These are phyloP conservation scores for Cicer cuneatum DNA, from an alignment of 306 rosid species.

Conservation along the genomic window DNA sequence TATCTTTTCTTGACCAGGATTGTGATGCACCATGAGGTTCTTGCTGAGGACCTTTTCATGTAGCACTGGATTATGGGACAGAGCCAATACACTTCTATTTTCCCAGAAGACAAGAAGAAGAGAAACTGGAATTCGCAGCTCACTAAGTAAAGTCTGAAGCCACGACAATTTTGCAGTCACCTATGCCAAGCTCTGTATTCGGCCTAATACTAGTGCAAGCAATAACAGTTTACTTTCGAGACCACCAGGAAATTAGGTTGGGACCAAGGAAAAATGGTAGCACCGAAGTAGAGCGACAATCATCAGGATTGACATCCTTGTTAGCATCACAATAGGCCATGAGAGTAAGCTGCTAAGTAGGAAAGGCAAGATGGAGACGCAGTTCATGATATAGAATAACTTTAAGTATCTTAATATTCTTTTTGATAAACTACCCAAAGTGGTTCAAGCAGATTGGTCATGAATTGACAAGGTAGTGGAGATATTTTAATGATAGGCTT, in stretches of 20 bases:
- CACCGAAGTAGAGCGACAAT: not conserved
- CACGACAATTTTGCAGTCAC: not conserved
- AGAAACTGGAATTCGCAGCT: not conserved
- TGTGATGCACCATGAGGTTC: not conserved
- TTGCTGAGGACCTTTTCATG: not conserved
- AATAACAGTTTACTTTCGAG: not conserved
- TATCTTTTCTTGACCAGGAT: not conserved
- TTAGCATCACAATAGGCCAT: not conserved
- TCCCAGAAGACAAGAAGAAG: not conserved
- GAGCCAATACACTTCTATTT: not conserved
- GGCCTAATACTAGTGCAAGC: not conserved
- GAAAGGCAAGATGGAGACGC: not conserved
- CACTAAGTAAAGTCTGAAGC: conserved; percentile 1
- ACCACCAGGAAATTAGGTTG: not conserved
- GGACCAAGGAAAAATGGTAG: not conserved
- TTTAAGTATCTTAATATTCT: no score
- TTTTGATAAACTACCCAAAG: not conserved
- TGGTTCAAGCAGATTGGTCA: not conserved
- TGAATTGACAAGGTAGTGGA: not conserved
- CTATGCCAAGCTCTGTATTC: not conserved
- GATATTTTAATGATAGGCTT: no score
- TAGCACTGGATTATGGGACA: not conserved
- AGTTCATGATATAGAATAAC: not conserved
- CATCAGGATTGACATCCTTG: not conserved
- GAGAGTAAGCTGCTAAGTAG: not conserved